Evolutionary conservation across 2,329 filamentous ascomycete genomes (phyloP).

Genomic region (Botrytis galanthina): DNA sequence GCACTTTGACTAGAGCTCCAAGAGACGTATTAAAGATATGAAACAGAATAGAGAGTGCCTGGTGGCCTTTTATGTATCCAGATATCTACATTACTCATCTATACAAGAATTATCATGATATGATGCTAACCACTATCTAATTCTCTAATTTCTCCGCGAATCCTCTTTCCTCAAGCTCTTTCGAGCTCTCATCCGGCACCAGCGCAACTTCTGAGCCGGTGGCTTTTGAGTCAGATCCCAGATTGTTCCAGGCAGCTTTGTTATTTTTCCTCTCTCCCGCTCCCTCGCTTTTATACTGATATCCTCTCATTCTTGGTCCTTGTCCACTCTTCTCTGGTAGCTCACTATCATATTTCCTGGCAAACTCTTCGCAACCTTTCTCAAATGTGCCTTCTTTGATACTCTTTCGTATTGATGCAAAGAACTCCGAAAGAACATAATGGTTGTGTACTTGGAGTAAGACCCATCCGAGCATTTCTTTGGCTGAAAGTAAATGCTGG

Average conservation of each 20-base stretch:
- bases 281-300: conserved; percentile 71
- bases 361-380: conserved; percentile 46
- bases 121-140: background rate
- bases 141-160: conserved; percentile 47
- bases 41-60: background rate
- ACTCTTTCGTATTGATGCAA: conserved; percentile 63
- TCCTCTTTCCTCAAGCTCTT: conserved; percentile 53
- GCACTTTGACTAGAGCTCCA: background rate
- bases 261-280: conserved; percentile 65
- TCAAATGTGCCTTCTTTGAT: conserved; percentile 62
- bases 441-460: conserved; percentile 92
- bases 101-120: background rate
- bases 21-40: background rate
- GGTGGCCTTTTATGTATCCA: background rate
- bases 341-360: conserved; percentile 60
- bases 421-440: conserved; percentile 69
- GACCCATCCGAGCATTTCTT: conserved; percentile 96
- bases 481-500: conserved; percentile 81
- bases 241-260: conserved; percentile 58
- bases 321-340: conserved; percentile 73
- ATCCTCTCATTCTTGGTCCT: conserved; percentile 77
- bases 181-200: conserved; percentile 50
- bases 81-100: background rate
- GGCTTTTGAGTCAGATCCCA: conserved; percentile 40
- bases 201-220: conserved; percentile 34